Base-by-base conservation (phyloP, 78 protist genomes). In the Pigoraptor vietnamica region DNA sequence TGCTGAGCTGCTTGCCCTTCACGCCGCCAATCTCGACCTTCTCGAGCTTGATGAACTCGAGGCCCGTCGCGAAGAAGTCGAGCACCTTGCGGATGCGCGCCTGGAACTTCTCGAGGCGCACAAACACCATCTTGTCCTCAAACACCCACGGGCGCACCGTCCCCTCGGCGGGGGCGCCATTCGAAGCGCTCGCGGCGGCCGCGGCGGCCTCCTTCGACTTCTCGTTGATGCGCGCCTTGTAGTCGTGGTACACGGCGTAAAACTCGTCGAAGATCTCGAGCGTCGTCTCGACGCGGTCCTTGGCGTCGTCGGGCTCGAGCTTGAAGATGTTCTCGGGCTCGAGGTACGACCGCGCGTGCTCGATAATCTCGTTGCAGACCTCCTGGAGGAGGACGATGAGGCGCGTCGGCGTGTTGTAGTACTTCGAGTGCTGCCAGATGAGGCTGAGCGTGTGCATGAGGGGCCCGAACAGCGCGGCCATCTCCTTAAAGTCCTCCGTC, bases 301-400 rank as follows among this genome's bases (percentile, higher is more conserved):
- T 23, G 1, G 38, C 39, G 29, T 39, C 91, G 0, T 37, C 37
- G 36, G 19, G 2, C 81, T 94, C 95, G 33, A 82, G n/a, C 55
- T 32, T 0, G 89, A 94, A 91, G 33, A 95, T 1, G 21, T 39
- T 14, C 33, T 36, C 83, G 33, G 88, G 84, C 0, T 39, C 37
- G 35, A 95, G n/a, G 1, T 55, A 89, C 33, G 0, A 87, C 55
- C 56, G 86, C 37, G 94, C 93, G 67, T 84, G 34, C 37, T 0
- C 81, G 91, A 96, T 96, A 81, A 96, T 0, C 37, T 90, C 94
- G 94, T 96, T 95, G 93, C 95, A 90, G 33, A 96, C 38, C 91
- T 92, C 93, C 32, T 94, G 90, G 37, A 96, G 87, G 35, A 96
- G 35, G 33, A 92, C 87, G n/a, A 83, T 93, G 24, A 95, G 2